These are phyloP conservation scores for Acanthamoeba castellanii DNA, from an alignment of 208 protist species.

Conservation along the genomic window DNA sequence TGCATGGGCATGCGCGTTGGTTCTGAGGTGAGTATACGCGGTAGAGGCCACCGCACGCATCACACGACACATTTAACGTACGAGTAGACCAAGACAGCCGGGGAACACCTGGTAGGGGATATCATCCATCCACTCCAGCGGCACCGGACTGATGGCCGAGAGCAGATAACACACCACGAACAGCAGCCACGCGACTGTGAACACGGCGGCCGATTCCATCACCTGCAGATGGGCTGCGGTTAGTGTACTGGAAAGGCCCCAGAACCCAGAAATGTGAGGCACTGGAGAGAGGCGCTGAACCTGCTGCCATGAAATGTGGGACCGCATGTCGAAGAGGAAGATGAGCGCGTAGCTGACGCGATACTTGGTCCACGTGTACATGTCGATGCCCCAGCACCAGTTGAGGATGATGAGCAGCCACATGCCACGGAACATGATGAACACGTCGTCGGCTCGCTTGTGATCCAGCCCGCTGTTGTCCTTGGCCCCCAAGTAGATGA, in stretches of 20 bases:
- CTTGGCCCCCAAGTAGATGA: background rate
- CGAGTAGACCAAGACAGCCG: background rate
- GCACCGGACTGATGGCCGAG: background rate
- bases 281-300: conserved; percentile 5
- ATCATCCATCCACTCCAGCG: background rate
- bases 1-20: background rate
- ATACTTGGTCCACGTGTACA: conserved; percentile 81
- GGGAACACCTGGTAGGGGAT: conserved; percentile 49
- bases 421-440: conserved; percentile 61
- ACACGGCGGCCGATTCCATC: conserved; percentile 51
- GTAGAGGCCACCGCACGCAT: no score
- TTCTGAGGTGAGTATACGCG: background rate
- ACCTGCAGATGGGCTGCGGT: conserved; percentile 1
- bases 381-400: conserved; percentile 76
- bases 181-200: conserved; percentile 50
- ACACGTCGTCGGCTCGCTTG: background rate
- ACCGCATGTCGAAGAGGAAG: conserved; percentile 73
- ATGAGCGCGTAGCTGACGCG: conserved; percentile 85
- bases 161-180: conserved; percentile 62
- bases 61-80: background rate
- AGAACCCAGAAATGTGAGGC: background rate
- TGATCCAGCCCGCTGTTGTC: background rate
- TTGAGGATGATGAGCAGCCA: conserved; percentile 73
- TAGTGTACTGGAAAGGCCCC: background rate
- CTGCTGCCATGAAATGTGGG: conserved; percentile 44